Percentiles rank a stretch among this genome's conserved stretches.
These are phyloP conservation scores for Fusarium torulosum DNA, from an alignment of 2,329 filamentous ascomycete genomes.

Conservation along the genomic window DNA sequence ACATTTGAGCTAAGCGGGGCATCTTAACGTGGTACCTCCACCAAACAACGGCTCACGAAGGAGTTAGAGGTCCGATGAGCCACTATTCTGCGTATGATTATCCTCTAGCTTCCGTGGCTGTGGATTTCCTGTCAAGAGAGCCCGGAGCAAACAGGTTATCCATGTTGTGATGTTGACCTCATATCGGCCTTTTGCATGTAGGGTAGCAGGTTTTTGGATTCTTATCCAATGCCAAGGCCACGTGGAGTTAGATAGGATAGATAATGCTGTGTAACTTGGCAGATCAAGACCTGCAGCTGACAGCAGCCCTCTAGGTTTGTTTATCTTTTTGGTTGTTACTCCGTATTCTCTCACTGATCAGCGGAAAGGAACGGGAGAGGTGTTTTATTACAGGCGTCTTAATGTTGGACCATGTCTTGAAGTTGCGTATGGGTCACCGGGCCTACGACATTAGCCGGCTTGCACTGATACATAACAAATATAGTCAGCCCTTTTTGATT, in stretches of 20 bases:
- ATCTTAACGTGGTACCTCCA: slow-evolving; percentile 8
- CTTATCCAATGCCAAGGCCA: slow-evolving; percentile 43
- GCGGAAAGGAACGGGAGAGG: slow-evolving; percentile 40
- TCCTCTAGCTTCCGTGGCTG: neutral
- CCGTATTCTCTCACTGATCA: neutral
- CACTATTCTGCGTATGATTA: neutral
- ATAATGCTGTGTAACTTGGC: neutral
- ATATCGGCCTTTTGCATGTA: slow-evolving; percentile 2
- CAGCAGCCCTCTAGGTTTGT: neutral
- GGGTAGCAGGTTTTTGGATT: slow-evolving; percentile 13
- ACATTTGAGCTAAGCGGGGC: neutral
- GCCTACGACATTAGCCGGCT: slow-evolving; percentile 11
- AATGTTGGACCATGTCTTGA: neutral
- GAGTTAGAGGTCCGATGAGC: slow-evolving; percentile 20
- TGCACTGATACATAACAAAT: slow-evolving; percentile 4
- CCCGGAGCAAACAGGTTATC: neutral
- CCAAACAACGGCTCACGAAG: slow-evolving; percentile 2
- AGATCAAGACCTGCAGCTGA: slow-evolving; percentile 13
- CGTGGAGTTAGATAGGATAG: slow-evolving; percentile 35
- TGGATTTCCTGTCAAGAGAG: slow-evolving; percentile 1
- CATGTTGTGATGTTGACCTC: neutral
- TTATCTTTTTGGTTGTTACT: neutral
- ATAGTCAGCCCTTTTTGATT: neutral
- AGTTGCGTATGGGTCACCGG: neutral
- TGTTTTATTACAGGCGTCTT: slow-evolving; percentile 1